phyloP scores from a whole-genome alignment of 192 early-diverging fungal genomes.

The Oehlia diaphana region DNA sequence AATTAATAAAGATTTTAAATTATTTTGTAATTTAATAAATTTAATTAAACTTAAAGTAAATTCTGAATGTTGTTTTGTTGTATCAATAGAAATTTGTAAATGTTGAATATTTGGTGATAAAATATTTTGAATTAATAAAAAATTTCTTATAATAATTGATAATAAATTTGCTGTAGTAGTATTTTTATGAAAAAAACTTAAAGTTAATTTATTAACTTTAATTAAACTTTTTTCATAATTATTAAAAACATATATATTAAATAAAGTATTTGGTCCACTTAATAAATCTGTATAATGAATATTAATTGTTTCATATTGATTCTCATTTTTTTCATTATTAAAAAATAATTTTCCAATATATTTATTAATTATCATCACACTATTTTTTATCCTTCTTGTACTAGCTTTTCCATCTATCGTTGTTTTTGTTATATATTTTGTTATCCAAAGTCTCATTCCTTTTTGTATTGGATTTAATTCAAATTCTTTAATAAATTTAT shows the following conservation, averaged over 20 bases:
- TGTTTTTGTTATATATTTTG: neutral
- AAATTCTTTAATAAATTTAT: neutral
- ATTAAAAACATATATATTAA: neutral
- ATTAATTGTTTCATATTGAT: neutral
- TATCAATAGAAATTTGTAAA: neutral
- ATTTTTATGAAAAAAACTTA: neutral
- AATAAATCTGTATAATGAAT: neutral
- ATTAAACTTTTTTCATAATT: neutral
- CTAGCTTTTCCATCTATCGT: too few relatives aligned
- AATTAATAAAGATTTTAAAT: neutral
- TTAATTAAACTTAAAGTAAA: neutral
- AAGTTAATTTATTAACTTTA: neutral
- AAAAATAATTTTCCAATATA: neutral
- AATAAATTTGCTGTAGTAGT: neutral
- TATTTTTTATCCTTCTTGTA: too few relatives aligned
- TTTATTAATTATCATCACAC: neutral
- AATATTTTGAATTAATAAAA: neutral
- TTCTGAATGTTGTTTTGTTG: neutral
- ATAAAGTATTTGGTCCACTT: neutral
- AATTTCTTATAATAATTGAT: neutral
- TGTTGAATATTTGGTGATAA: neutral
- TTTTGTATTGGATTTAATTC: neutral
- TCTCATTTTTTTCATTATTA: neutral
- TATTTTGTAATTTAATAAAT: neutral
- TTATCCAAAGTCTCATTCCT: neutral